Evolutionary conservation across 140 eudicot species (phyloP), one percentile per base, ranked within the genome.

Genomic region (Bidens hawaiensis): DNA sequence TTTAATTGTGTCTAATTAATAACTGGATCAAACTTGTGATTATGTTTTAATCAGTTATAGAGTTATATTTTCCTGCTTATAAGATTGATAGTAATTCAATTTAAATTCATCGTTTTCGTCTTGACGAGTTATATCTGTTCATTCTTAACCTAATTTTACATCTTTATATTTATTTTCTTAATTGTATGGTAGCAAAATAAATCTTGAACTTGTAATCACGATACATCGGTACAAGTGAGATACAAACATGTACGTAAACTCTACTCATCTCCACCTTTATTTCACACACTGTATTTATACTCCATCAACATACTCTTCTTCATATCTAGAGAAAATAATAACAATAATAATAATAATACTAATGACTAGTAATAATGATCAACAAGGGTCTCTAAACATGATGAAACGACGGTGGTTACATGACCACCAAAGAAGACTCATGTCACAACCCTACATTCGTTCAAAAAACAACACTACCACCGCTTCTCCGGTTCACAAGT

Each of bases 321-420:
- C 60, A 57, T 18, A 19, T 13, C 12, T 10, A 54, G 26, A 60
- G 38, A 28, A 38, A 22, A 60, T 41, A 42, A 54, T 61, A 50
- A 16, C 38, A 55, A 50, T 58, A 42, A 64, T 42, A 73, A 6
- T 42, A n/a, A n/a, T n/a, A n/a, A n/a, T n/a, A n/a, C n/a, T n/a
- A n/a, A 36, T 36, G 42, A 38, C n/a, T n/a, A n/a, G n/a, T n/a
- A n/a, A 26, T 6, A 53, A 5, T 67, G 70, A 76, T 48, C 58
- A 63, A 64, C 67, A 86, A 42, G 86, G 73, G 14, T 57, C 82
- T 27, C 47, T 73, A 28, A 49, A 73, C 61, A 21, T 64, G 72
- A 70, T 76, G 76, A 76, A 76, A 33, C 84, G 81, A 54, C 50
- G 89, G 64, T 77, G 79, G 76, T 82, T 85, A 69, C 84, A 79